Percentiles rank a stretch among this genome's conserved stretches.
Conservation (phyloP, 2,329 filamentous ascomycete genomes). For the Bipolaris zeicola region DNA sequence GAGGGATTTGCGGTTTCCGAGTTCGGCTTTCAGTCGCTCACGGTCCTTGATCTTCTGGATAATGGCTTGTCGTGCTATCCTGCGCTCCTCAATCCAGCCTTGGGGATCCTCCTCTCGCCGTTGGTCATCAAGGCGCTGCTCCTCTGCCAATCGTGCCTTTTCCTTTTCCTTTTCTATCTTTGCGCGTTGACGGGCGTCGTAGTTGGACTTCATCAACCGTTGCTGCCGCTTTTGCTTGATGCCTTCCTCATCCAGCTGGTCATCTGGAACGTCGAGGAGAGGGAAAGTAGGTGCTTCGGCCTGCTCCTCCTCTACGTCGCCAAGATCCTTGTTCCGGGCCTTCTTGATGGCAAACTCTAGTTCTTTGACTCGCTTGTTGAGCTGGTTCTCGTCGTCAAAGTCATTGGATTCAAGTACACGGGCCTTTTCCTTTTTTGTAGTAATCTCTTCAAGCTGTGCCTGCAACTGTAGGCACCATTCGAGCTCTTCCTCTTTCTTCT, state of each 20-base stretch:
- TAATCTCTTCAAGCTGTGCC: constrained; percentile 67
- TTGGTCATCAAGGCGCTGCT: constrained; percentile 82
- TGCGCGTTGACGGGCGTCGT: constrained; percentile 89
- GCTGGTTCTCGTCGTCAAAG: constrained; percentile 84
- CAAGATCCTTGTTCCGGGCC: constrained; percentile 90
- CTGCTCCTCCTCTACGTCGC: constrained; percentile 77
- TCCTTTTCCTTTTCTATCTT: constrained; percentile 96
- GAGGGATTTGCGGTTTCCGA: constrained; percentile 94
- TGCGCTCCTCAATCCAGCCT: constrained; percentile 82
- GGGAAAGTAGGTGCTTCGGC: constrained; percentile 83
- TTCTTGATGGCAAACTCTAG: constrained; percentile 89
- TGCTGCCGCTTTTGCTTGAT: constrained; percentile 94
- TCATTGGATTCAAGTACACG: constrained; percentile 87
- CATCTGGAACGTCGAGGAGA: constrained; percentile 85
- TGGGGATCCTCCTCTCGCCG: constrained; percentile 83
- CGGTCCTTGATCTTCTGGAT: constrained; percentile 88
- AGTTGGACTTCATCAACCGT: constrained; percentile 88
- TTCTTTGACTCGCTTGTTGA: constrained; percentile 85
- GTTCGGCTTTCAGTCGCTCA: constrained; percentile 88
- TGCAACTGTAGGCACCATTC: constrained; percentile 92
- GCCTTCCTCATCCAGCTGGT: constrained; percentile 87
- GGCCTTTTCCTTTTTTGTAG: constrained; percentile 83
- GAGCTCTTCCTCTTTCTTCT: constrained; percentile 93
- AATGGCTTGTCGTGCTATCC: constrained; percentile 71
- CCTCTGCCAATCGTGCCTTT: constrained; percentile 80